These are phyloP conservation scores for Septoria linicola DNA, from an alignment of 2,329 filamentous ascomycete species.

Conservation along the genomic window DNA sequence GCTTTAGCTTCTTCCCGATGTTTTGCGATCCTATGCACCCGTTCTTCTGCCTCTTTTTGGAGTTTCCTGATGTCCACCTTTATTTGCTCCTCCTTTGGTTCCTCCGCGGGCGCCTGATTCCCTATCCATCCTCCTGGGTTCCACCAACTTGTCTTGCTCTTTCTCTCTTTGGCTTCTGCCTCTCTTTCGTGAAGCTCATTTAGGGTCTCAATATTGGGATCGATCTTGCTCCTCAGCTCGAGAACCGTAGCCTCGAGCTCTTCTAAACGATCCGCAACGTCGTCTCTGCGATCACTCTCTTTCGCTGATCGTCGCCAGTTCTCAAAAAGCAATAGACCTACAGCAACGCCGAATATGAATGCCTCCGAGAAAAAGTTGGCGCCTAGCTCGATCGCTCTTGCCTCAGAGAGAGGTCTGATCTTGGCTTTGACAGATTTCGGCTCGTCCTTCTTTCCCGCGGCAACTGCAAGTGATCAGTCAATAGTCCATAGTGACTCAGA, in stretches of 20 bases:
- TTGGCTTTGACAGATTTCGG: conserved; percentile 42
- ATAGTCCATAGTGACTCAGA: too few relatives aligned
- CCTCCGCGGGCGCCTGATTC: conserved; percentile 15
- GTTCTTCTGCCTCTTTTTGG: conserved; percentile 18
- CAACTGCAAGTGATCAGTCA: not conserved
- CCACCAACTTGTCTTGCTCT: conserved; percentile 32
- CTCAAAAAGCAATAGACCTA: conserved; percentile 62
- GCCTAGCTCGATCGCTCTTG: conserved; percentile 67
- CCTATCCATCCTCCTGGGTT: conserved; percentile 27
- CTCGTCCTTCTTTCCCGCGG: conserved; percentile 43
- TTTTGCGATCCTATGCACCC: conserved; percentile 5
- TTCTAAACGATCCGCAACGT: conserved; percentile 59
- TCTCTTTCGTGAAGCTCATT: conserved; percentile 42
- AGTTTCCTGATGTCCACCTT: conserved; percentile 15
- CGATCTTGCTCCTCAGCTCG: conserved; percentile 37
- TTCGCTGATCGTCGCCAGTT: conserved; percentile 61
- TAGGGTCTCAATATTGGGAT: conserved; percentile 34
- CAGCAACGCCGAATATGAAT: conserved; percentile 65
- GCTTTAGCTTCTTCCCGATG: conserved; percentile 10
- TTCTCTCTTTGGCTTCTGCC: conserved; percentile 29
- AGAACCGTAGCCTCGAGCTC: conserved; percentile 54
- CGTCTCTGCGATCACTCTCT: conserved; percentile 58
- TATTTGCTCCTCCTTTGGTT: conserved; percentile 16
- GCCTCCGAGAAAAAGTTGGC: conserved; percentile 68
- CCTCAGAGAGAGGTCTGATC: conserved; percentile 64